phyloP scores from a whole-genome alignment of 495 filamentous ascomycete species.

The Penicillium coffeae region DNA sequence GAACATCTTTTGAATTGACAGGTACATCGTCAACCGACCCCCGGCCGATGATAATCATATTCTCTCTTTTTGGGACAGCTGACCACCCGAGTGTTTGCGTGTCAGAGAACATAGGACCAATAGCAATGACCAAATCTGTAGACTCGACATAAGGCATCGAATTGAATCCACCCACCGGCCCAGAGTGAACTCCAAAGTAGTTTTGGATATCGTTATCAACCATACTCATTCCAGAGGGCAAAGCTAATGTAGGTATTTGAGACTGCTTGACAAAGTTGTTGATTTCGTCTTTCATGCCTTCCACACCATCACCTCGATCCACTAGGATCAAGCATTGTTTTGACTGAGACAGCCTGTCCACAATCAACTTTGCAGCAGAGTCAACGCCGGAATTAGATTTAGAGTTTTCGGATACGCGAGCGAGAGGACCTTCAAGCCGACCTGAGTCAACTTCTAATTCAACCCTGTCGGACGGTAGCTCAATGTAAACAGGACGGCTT shows the following conservation, averaged over 20 bases:
- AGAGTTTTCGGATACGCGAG: neutral
- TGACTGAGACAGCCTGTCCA: too few species aligned
- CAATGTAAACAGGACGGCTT: neutral
- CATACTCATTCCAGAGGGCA: neutral
- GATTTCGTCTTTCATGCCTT: neutral
- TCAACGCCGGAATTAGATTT: too few species aligned
- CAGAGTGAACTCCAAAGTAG: slow-evolving; percentile 25
- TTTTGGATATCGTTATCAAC: slow-evolving; percentile 30
- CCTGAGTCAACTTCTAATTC: neutral
- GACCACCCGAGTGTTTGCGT: slow-evolving; percentile 25
- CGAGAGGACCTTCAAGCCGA: too few species aligned
- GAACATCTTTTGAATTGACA: neutral
- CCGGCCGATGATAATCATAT: slow-evolving; percentile 12
- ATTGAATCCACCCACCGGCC: neutral
- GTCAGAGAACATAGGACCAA: slow-evolving; percentile 25
- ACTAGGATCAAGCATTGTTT: too few species aligned
- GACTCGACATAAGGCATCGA: slow-evolving; percentile 18
- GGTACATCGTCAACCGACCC: slow-evolving; percentile 1
- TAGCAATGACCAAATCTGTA: slow-evolving; percentile 26
- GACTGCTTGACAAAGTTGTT: neutral
- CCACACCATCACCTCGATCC: too few species aligned
- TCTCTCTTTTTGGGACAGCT: slow-evolving; percentile 10
- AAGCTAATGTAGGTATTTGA: neutral
- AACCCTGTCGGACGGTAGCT: neutral
- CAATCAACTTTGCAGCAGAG: too few species aligned